A percentile compares a stretch with the other conserved stretches of the same genome.
These are phyloP conservation scores for Cucurbita maxima DNA, from an alignment of 306 rosid species.

Conservation along the genomic window DNA sequence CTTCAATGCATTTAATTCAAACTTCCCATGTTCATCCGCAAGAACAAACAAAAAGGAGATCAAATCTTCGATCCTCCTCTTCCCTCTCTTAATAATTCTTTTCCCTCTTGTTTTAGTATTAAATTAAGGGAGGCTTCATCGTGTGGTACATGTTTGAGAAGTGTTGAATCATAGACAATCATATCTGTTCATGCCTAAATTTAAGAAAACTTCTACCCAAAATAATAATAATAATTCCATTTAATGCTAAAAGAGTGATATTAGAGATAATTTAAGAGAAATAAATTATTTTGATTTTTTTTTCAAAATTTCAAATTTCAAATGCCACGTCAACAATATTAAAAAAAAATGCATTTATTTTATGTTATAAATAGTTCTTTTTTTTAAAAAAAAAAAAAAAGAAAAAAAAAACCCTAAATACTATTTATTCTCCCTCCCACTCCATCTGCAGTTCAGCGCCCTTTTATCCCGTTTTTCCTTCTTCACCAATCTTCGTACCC, in stretches of 20 bases:
- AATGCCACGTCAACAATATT: too few relatives aligned
- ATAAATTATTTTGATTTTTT: too few relatives aligned
- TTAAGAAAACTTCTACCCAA: not conserved
- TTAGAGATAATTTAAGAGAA: too few relatives aligned
- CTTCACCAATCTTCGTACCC: not conserved
- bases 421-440: not conserved
- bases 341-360: too few relatives aligned
- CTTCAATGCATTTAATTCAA: not conserved
- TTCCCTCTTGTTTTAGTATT: not conserved
- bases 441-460: not conserved
- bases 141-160: not conserved
- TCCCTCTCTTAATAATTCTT: not conserved
- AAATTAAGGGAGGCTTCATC: not conserved
- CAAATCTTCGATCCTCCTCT: not conserved
- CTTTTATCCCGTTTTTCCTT: not conserved
- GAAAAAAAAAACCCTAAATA: not conserved
- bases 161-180: not conserved
- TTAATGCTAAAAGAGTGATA: too few relatives aligned
- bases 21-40: not conserved
- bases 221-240: too few relatives aligned
- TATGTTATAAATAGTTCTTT: too few relatives aligned
- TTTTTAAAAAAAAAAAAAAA: too few relatives aligned
- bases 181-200: not conserved
- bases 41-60: not conserved
- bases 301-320: too few relatives aligned